phyloP scores from a whole-genome alignment of 495 filamentous ascomycete species.

The Penicillium diatomitis region DNA sequence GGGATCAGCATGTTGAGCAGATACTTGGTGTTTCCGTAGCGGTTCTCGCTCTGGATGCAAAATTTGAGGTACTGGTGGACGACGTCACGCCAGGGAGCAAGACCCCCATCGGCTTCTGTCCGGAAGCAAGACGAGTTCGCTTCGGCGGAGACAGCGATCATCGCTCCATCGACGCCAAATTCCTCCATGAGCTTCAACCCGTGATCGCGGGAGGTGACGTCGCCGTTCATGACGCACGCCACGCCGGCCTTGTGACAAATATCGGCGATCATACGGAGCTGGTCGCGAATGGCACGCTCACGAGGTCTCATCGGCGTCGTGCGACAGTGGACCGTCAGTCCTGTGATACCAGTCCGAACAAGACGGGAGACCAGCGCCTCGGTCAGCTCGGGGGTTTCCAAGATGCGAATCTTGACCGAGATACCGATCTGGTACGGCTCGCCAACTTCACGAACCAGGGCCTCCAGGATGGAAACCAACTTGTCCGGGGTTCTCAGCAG shows the following conservation, averaged over 20 bases:
- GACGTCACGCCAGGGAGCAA: slow-evolving; percentile 63
- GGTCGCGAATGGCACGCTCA: slow-evolving; percentile 76
- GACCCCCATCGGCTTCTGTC: slow-evolving; percentile 50
- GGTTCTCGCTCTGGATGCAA: slow-evolving; percentile 70
- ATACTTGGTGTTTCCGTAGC: slow-evolving; percentile 86
- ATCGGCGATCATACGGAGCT: slow-evolving; percentile 67
- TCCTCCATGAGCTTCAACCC: slow-evolving; percentile 59
- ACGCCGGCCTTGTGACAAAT: slow-evolving; percentile 77
- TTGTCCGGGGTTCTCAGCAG: slow-evolving; percentile 73
- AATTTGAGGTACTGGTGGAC: slow-evolving; percentile 62
- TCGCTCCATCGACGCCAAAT: slow-evolving; percentile 81
- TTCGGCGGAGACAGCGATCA: slow-evolving; percentile 93
- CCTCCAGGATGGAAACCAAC: slow-evolving; percentile 69
- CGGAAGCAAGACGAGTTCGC: slow-evolving; percentile 80
- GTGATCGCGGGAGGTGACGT: slow-evolving; percentile 63
- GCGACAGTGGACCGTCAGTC: slow-evolving; percentile 88
- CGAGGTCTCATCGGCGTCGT: slow-evolving; percentile 91
- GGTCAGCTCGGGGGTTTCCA: slow-evolving; percentile 66
- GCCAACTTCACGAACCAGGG: slow-evolving; percentile 69
- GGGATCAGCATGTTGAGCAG: slow-evolving; percentile 75
- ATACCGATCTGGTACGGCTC: slow-evolving; percentile 75
- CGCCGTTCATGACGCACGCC: slow-evolving; percentile 89
- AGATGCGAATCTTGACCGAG: slow-evolving; percentile 87
- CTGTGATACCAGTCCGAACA: slow-evolving; percentile 77
- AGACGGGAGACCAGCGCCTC: slow-evolving; percentile 64